phyloP scores from a whole-genome alignment of 2,329 filamentous ascomycete genomes.

The Amphichorda felina region DNA sequence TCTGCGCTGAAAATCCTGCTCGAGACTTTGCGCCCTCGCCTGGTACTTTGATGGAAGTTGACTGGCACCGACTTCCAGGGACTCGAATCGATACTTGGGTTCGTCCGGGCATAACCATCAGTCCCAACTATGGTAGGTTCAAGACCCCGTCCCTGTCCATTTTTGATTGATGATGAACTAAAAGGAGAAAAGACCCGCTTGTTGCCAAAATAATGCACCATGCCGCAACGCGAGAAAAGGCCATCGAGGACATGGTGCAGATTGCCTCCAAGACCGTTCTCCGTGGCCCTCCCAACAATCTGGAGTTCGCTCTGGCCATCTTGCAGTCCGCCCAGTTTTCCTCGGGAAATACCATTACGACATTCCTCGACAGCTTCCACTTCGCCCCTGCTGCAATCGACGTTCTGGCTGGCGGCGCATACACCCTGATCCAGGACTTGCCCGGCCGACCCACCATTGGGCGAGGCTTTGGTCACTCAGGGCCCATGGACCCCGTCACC shows the following conservation, averaged over 20 bases:
- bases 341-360: conserved; percentile 41
- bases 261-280: conserved; percentile 32
- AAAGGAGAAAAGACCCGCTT: conserved; percentile 27
- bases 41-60: conserved; percentile 43
- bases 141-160: neutral
- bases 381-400: conserved; percentile 40
- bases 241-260: conserved; percentile 29
- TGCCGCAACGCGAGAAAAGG: conserved; percentile 14
- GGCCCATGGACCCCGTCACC: conserved; percentile 50
- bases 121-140: conserved; percentile 32
- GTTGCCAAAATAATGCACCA: conserved; percentile 49
- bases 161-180: neutral
- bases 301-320: conserved; percentile 41
- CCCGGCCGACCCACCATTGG: conserved; percentile 44
- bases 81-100: conserved; percentile 52
- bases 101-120: conserved; percentile 41
- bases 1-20: conserved; percentile 36
- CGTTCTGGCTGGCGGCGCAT: conserved; percentile 41
- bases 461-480: conserved; percentile 44
- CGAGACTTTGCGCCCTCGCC: conserved; percentile 46
- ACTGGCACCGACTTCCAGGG: conserved; percentile 34
- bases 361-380: conserved; percentile 37
- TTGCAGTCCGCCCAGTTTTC: conserved; percentile 31
- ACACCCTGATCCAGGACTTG: conserved; percentile 46
- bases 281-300: conserved; percentile 38